Evolutionary conservation across 257 asterid genomes (phyloP), one percentile per base, ranked within the genome.

Genomic region (Perilla frutescens): DNA sequence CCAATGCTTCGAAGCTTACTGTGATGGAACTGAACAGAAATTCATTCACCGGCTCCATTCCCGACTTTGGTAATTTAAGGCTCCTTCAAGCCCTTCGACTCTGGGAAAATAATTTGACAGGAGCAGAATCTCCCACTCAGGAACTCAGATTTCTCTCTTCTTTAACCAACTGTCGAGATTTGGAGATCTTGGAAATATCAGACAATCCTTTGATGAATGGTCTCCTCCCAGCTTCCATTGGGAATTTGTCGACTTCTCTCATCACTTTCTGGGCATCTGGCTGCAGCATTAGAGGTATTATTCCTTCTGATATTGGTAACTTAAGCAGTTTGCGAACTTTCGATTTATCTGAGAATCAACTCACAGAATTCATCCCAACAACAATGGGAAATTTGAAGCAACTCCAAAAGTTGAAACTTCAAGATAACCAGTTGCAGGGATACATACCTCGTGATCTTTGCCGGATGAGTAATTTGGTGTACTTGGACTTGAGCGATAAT

Each of bases 21-120:
- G 4, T 2, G 3, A 34, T 34, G 4, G 37, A 34, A 34, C 37
- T 84, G 77, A 1, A 0, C 29, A 10, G 2, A 6, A 84, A 81
- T 70, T 31, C 68, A 11, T 65, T 84, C 41, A 47, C 40, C 31
- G 85, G 85, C 50, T 57, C 68, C 8, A 49, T 83, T 1, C 85
- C 87, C 1, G 43, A 64, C 57, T 72, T 77, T 15, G 81, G 83
- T 7, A 81, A 81, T 40, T 57, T 80, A 37, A 56, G 56, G 74
- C 76, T 45, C 47, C 44, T 82, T 47, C 47, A 29, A 34, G 3
- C 37, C 3, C 75, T 78, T 76, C 0, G 13, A 5, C 3, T 84
- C 3, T 74, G 55, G 13, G 76, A 3, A 11, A 87, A 84, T 73
- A 78, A 78, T 44, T 29, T 84, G 10, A 86, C 80, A 14, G 59